Evolutionary conservation across 352 stramenopile genomes (phyloP), one percentile per base, ranked within the genome.

Genomic region (Elongisporangium prolatum): DNA sequence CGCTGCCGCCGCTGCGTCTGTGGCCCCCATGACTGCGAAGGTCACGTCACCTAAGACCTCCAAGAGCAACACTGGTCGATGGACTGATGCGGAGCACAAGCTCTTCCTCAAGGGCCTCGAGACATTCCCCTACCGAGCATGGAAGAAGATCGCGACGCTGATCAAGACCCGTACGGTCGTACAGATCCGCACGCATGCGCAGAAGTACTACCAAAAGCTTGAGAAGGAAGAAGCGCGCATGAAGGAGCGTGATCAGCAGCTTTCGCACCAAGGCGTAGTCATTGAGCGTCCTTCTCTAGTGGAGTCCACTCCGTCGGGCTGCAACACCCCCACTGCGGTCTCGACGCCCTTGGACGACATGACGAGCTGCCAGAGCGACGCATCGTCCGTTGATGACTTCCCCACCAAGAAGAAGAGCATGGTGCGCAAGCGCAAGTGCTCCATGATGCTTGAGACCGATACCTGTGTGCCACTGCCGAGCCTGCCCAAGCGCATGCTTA

Each of bases 151-250:
- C 20, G 89, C 91, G 21, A 85, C 82, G 48, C 77, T 94, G 21
- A 98, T 99, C 72, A 94, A 95, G 62, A 98, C 94, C 21, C 77
- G 96, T 56, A 98, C 90, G 7, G 84, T 95, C 44, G 86, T 95
- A 57, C 86, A 95, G 72, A 95, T 95, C 63, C 86, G 86, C 50
- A 95, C 86, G 6, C 86, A 95, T 50, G 86, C 86, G 20, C 86
- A 95, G 50, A 95, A 95, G 70, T 95, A 95, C 69, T 93, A 93
- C 63, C 86, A 95, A 63, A 95, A 95, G 69, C 69, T 93, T 13
- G 84, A 91, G 70, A 95, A 95, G 66, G 85, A 95, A 60, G 81
- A 95, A 53, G 81, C 84, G 5, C 69, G 82, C 10, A 64, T 87
- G 28, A 88, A 88, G 44, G 84, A 92, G 58, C 80, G 80, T 20